Base-by-base conservation (phyloP, 257 asterid genomes). In the Rauvolfia tetraphylla region DNA sequence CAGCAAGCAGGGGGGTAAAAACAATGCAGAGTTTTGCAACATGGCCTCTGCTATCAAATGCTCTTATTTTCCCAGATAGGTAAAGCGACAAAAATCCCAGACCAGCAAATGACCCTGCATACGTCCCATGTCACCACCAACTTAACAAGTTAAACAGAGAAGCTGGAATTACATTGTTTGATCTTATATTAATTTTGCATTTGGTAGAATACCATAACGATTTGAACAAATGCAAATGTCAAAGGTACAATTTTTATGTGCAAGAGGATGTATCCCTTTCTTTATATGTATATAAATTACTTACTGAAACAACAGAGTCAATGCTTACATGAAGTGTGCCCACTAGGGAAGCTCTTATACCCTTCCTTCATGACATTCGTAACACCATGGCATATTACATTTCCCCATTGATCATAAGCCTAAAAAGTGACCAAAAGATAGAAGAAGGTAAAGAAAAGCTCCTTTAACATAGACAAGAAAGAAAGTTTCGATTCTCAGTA, bases 311-410 rank as follows among this genome's bases (percentile, higher is more conserved):
- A 67, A 8, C 0, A 12, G 6, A 23, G 33, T 4, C 17, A 38
- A 7, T 5, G 15, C 96, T 86, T 88, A 93, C 98, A 89, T 77
- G 97, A 88, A 68, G 98, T 90, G 77, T 91, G 97, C n/a, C 97
- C 97, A 75, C 98, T 93, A 10, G 95, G 97, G 83, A 91, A 91
- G 82, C 97, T 93, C 85, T 90, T 93, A 74, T 90, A 87, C 80
- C 96, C 97, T 14, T 89, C 90, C 79, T 69, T 89, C 58, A 91
- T 69, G 73, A 84, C 54, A 39, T 23, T 33, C 76, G 83, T 68
- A 68, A 82, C 83, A 56, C 98, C 98, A 78, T 90, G 93, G 88
- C 97, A 93, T 65, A 87, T 62, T 76, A 91, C 98, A 81, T 86
- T 80, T 81, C 98, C 96, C 92, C 89, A 88, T 17, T 65, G 84